Evolutionary conservation across 148 eudicot species (phyloP).

Genomic region (Tetragonia tetragonoides): DNA sequence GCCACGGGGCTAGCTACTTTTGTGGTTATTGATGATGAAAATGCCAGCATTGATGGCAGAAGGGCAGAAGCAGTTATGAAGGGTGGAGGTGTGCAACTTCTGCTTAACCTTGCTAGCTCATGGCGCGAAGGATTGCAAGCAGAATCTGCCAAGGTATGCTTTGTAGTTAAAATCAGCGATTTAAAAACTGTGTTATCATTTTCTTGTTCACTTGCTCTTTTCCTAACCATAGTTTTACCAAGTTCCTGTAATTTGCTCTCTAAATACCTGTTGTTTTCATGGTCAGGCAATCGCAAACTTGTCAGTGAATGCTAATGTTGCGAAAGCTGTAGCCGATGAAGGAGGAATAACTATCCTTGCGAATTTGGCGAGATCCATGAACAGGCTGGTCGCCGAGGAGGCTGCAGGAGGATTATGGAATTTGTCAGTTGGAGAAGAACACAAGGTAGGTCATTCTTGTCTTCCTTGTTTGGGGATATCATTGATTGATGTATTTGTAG

Average conservation of each 20-base stretch:
- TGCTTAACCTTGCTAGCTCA: constrained; percentile 74
- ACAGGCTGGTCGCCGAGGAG: constrained; percentile 95
- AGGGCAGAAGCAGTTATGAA: constrained; percentile 93
- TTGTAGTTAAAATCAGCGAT: not conserved
- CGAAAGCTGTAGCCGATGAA: constrained; percentile 95
- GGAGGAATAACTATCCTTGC: constrained; percentile 85
- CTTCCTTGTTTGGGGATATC: not conserved
- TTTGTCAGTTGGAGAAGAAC: constrained; percentile 98
- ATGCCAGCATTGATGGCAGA: constrained; percentile 76
- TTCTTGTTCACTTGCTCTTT: not conserved
- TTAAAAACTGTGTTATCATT: not conserved
- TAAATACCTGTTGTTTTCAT: not conserved
- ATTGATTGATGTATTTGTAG: not conserved
- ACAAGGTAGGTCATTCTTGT: constrained; percentile 58
- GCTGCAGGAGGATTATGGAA: constrained; percentile 99
- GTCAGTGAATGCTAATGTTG: constrained; percentile 89
- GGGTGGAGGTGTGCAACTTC: constrained; percentile 84
- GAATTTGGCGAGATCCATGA: constrained; percentile 81
- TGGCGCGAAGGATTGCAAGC: constrained; percentile 96
- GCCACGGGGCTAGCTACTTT: constrained; percentile 94
- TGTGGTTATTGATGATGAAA: constrained; percentile 93
- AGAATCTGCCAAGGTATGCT: constrained; percentile 85
- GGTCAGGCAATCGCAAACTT: constrained; percentile 93
- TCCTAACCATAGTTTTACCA: not conserved
- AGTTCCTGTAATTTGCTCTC: too few species aligned